Evolutionary conservation across 352 stramenopile genomes (phyloP), one percentile per base, ranked within the genome.

Genomic region (Phytopythium sindhum): DNA sequence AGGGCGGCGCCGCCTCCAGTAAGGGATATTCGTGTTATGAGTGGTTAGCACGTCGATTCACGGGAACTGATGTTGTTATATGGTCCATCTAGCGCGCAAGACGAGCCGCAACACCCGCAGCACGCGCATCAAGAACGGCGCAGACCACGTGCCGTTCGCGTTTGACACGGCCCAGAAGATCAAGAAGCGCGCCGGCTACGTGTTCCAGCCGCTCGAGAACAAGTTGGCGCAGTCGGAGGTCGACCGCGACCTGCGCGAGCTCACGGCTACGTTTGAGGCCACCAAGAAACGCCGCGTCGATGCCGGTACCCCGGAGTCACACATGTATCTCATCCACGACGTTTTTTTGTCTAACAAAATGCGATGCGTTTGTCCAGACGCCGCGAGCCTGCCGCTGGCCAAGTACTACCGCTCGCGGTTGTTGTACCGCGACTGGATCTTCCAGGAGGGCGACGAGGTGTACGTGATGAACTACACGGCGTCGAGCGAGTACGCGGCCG

Each of bases 371-470:
- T 41, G 28, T 52, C 24, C 57, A 84, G 73, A 81, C 45, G 63
- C 65, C 23, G 67, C 72, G 57, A 62, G 81, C 37, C 65, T 77
- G 19, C 72, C 74, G 19, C 71, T 86, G 41, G 80, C 72, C 41
- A 84, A 86, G 44, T 89, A 88, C 71, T 84, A 91, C 61, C 80
- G 82, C 56, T 80, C 82, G 62, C 91, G 88, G 61, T 72, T 94
- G 41, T 65, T 94, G 51, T 94, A 94, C 56, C 79, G 75, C 60
- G 83, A 92, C 61, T 78, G 67, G 66, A 72, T 94, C 59, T 87
- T 90, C 63, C 79, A 94, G 42, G 83, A 94, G 64, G 84, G 83
- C 58, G 86, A 94, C 60, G 83, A 92, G 48, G 71, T 94, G 51
- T 83, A 80, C 66, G 83, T 92, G 60, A 79, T 84, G 66, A 80